Evolutionary conservation across 2,329 filamentous ascomycete species (phyloP).

Genomic region (Hortaea werneckii): DNA sequence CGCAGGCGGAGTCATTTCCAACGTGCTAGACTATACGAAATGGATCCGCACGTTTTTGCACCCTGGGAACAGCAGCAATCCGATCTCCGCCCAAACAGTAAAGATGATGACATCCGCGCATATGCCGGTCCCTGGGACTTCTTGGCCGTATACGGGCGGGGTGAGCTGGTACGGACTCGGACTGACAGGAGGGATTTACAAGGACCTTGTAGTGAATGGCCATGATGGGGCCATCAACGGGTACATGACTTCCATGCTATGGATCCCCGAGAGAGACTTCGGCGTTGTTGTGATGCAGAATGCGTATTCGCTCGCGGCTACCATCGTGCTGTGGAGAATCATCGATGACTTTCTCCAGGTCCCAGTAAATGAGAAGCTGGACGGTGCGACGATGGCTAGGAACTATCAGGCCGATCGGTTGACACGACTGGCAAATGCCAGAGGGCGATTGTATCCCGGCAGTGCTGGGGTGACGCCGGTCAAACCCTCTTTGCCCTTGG

Average conservation of each 20-base stretch:
- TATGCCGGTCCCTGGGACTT: slow-evolving; percentile 19
- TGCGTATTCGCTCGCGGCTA: not conserved
- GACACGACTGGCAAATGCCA: not conserved
- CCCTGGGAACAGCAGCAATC: slow-evolving; percentile 4
- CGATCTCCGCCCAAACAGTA: slow-evolving; percentile 5
- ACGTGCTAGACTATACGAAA: slow-evolving; percentile 40
- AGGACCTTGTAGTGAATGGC: slow-evolving; percentile 32
- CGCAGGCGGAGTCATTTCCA: slow-evolving; percentile 30
- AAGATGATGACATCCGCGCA: slow-evolving; percentile 6
- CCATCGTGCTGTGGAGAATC: not conserved
- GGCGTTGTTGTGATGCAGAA: slow-evolving; percentile 29
- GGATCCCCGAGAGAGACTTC: slow-evolving; percentile 33
- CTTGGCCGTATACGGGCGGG: slow-evolving; percentile 5
- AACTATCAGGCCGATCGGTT: not conserved
- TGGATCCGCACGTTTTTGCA: slow-evolving; percentile 43
- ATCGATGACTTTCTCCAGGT: not conserved
- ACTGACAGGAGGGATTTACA: slow-evolving; percentile 31
- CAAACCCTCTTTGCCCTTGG: not conserved
- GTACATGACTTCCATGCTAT: slow-evolving; percentile 35
- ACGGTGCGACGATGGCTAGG: not conserved
- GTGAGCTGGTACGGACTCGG: slow-evolving; percentile 31
- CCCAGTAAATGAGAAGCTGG: not conserved
- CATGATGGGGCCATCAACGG: slow-evolving; percentile 38
- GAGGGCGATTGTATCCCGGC: not conserved
- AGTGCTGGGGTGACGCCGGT: not conserved